Percentiles rank a stretch among this genome's conserved stretches.
Evolutionary conservation across 768 basidiomycete species (phyloP).

Genomic region (Russula dissimulans): DNA sequence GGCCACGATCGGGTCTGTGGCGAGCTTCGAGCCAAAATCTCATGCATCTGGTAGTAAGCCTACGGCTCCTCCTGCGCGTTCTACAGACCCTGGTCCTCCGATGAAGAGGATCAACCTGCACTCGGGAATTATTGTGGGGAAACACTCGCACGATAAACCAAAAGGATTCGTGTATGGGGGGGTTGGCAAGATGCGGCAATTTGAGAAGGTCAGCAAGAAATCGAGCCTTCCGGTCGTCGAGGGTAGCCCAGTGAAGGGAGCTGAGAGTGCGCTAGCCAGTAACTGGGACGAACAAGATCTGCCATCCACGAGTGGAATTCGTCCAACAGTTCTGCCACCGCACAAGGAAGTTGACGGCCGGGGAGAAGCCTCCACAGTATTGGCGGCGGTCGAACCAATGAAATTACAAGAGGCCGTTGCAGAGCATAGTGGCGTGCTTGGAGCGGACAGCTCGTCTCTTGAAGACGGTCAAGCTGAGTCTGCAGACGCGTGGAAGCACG

Average conservation of each 20-base stretch:
- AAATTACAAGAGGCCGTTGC: conserved; percentile 12
- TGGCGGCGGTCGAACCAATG: conserved; percentile 1
- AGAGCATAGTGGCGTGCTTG: not conserved
- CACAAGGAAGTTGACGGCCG: not conserved
- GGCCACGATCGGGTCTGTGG: not conserved
- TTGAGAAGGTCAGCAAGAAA: conserved; percentile 34
- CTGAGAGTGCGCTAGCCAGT: not conserved
- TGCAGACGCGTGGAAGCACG: conserved; percentile 28
- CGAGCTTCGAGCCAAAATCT: not conserved
- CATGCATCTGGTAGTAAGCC: conserved; percentile 1
- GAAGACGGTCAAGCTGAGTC: conserved; percentile 9
- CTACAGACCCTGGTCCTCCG: not conserved
- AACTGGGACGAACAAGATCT: not conserved
- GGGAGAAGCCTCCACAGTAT: not conserved
- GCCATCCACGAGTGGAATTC: not conserved
- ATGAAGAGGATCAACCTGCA: conserved; percentile 19
- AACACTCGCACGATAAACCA: conserved; percentile 5
- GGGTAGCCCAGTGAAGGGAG: conserved; percentile 39
- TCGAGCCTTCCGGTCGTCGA: conserved; percentile 36
- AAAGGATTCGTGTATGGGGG: conserved; percentile 18
- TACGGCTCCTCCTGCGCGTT: not conserved
- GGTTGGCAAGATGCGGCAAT: conserved; percentile 20
- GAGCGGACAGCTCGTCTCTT: not conserved
- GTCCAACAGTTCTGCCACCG: not conserved
- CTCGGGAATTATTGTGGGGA: conserved; percentile 22